A percentile compares a stretch with the other conserved stretches of the same genome.
Evolutionary conservation across 1,139 yeast species (phyloP).

Genomic region (Geotrichum restrictum): DNA sequence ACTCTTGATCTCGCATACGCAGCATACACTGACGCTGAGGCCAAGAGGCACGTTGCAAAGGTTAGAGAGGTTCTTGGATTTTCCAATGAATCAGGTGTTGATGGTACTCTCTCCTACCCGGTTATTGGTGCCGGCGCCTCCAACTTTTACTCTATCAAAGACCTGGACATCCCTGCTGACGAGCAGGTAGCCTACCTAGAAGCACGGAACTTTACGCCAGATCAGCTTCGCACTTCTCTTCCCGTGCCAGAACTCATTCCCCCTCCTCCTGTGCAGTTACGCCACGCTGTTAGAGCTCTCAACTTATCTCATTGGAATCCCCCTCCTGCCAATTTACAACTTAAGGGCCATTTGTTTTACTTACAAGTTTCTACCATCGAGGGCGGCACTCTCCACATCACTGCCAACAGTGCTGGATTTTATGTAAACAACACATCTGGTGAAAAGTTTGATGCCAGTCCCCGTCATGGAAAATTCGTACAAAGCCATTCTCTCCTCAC

Average conservation of each 20-base stretch:
- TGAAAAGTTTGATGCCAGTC: constrained; percentile 56
- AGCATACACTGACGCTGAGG: constrained; percentile 47
- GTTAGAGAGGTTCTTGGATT: constrained; percentile 49
- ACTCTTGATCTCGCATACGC: constrained; percentile 41
- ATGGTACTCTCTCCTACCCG: constrained; percentile 30
- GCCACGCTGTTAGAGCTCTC: constrained; percentile 18
- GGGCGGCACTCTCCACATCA: constrained; percentile 71
- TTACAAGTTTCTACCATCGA: constrained; percentile 73
- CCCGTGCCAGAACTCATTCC: constrained; percentile 13
- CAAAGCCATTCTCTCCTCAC: constrained; percentile 52
- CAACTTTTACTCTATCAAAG: constrained; percentile 37
- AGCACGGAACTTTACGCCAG: constrained; percentile 12
- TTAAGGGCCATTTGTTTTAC: constrained; percentile 77
- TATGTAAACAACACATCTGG: constrained; percentile 66
- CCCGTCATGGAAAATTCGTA: constrained; percentile 42
- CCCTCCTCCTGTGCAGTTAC: constrained; percentile 7
- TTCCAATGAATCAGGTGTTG: constrained; percentile 31
- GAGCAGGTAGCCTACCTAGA: constrained; percentile 19
- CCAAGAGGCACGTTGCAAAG: constrained; percentile 46
- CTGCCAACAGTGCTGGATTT: constrained; percentile 76
- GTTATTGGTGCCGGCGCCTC: constrained; percentile 43
- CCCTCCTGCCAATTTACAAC: constrained; percentile 57
- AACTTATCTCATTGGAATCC: constrained; percentile 81
- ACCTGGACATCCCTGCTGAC: constrained; percentile 27
- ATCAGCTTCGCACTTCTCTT: constrained; percentile 15